These are phyloP conservation scores for Hypoxylon fuscum DNA, from an alignment of 495 filamentous ascomycete genomes.

Conservation along the genomic window DNA sequence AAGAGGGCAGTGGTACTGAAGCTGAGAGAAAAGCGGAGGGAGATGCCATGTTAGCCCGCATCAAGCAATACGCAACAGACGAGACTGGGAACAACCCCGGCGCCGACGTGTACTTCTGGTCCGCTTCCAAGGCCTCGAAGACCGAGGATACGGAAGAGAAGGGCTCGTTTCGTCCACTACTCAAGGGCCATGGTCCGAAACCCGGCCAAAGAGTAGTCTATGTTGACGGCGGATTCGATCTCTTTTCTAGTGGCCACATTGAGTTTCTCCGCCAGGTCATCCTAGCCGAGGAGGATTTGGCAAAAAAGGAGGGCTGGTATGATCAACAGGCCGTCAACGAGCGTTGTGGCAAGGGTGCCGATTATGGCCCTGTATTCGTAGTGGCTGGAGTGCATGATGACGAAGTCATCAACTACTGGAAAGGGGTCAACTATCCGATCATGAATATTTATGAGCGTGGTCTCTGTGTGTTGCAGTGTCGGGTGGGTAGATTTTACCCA, in stretches of 20 bases:
- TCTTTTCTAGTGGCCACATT: slow-evolving; percentile 97
- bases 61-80: slow-evolving; percentile 87
- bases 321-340: slow-evolving; percentile 66
- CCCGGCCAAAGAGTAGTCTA: slow-evolving; percentile 89
- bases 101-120: slow-evolving; percentile 82
- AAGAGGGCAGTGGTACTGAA: slow-evolving; percentile 73
- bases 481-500: slow-evolving; percentile 61
- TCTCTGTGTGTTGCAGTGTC: slow-evolving; percentile 93
- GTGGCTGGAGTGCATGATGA: slow-evolving; percentile 95
- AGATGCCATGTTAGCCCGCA: slow-evolving; percentile 70
- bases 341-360: slow-evolving; percentile 69
- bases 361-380: slow-evolving; percentile 84
- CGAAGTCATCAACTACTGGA: slow-evolving; percentile 91
- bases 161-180: slow-evolving; percentile 68
- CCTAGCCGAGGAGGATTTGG: slow-evolving; percentile 72
- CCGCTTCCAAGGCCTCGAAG: slow-evolving; percentile 62
- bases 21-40: slow-evolving; percentile 71
- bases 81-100: slow-evolving; percentile 75
- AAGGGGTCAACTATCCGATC: slow-evolving; percentile 97
- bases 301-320: slow-evolving; percentile 75
- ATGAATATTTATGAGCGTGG: slow-evolving; percentile 99
- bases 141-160: slow-evolving; percentile 58
- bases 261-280: slow-evolving; percentile 85
- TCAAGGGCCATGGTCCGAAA: slow-evolving; percentile 70
- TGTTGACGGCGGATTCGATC: slow-evolving; percentile 95